Evolutionary conservation across 768 basidiomycete genomes (phyloP), one percentile per base, ranked within the genome.

Genomic region (Boletus tomentosulus): DNA sequence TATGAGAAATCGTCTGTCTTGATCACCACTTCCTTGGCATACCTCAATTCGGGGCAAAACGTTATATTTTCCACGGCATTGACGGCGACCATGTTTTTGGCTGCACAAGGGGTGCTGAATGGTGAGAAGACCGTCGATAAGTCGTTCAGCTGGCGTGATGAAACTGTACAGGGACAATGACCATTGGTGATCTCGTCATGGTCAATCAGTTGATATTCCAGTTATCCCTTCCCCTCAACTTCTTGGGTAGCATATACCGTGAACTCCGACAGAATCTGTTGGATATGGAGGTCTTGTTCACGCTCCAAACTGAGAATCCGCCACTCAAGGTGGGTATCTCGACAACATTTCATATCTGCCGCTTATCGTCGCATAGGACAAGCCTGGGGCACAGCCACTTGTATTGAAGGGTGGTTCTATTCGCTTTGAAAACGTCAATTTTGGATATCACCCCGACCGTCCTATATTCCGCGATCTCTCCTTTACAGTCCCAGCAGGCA

Each of bases 151-250:
- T 7, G 30, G n/a, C 4, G 55, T 57, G 6, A 64, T 49, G 11
- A 34, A 42, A 56, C 3, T 25, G 11, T 28, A 12, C 57, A 95
- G 95, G 94, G 8, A 92, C 91, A 0, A 98, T 99, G 96, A 97
- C 95, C 4, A 82, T 99, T 24, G 97, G 97, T 8, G 97, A 99
- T 64, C 82, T 99, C 13, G 97, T 99, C 61, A 98, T 99, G 96
- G 89, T 97, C 62, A 99, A 99, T 70, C 96, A 98, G 66, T 80
- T 99, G 25, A 93, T 98, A 33, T 99, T 99, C 76, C 97, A 99
- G 66, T 76, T 99, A 0, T 97, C 94, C 0, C 74, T 98, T 31
- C 97, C 97, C 4, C 83, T 99, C 56, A 98, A 98, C 72, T 99
- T 99, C 73, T 75, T 99, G 55, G 97, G 92, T 1, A 92, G 94